Evolutionary conservation across 108 stramenopile species (phyloP).

Genomic region (Asterionellopsis glacialis): DNA sequence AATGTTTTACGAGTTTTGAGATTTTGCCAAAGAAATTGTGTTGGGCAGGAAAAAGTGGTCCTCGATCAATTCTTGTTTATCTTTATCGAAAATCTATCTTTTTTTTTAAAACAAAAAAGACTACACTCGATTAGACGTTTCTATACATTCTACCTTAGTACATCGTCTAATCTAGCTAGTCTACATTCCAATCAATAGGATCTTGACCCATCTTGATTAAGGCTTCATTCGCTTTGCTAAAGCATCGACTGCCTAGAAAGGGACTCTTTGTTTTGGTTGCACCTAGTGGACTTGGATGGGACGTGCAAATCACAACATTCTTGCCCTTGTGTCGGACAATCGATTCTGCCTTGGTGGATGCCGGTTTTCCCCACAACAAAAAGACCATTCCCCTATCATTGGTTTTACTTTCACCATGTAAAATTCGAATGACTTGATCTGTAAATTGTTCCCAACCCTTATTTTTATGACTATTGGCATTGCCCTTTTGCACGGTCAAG

Average conservation of each 20-base stretch:
- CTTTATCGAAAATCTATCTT: too few species aligned
- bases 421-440: conserved; percentile 74
- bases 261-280: conserved; percentile 75
- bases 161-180: too few species aligned
- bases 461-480: conserved; percentile 88
- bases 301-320: conserved; percentile 38
- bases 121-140: too few species aligned
- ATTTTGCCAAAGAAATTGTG: too few species aligned
- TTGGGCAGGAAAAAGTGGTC: too few species aligned
- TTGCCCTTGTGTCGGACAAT: conserved; percentile 35
- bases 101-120: too few species aligned
- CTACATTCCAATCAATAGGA: conserved; percentile 77
- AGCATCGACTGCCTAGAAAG: conserved; percentile 79
- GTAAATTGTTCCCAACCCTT: conserved; percentile 98
- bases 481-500: conserved; percentile 83
- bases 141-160: too few species aligned
- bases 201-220: conserved; percentile 47
- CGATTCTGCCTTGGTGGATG: conserved; percentile 59
- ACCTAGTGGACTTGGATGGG: conserved; percentile 69
- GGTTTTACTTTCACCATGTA: conserved; percentile 30
- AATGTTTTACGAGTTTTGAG: too few species aligned
- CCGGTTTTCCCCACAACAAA: conserved; percentile 97
- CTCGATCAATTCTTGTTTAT: too few species aligned
- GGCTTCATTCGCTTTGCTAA: conserved; percentile 59
- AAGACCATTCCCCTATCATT: conserved; percentile 74